These are phyloP conservation scores for Fusarium nurragi DNA, from an alignment of 2,329 filamentous ascomycete genomes.

Conservation along the genomic window DNA sequence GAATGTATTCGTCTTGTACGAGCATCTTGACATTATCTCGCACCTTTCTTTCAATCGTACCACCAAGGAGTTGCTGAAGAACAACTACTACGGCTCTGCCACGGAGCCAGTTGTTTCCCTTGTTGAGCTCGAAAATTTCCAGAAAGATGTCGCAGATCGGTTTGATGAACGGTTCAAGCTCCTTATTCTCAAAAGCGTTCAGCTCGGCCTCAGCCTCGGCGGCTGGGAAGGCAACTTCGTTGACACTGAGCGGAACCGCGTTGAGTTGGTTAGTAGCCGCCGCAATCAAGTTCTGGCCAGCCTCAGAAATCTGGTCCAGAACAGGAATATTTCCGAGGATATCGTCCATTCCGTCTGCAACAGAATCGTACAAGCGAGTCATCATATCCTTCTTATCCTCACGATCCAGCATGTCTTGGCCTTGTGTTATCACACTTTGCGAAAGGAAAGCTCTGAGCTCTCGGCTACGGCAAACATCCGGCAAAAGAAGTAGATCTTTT, in stretches of 20 bases:
- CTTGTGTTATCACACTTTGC: slow-evolving; percentile 78
- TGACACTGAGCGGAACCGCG: slow-evolving; percentile 61
- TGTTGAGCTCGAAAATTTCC: slow-evolving; percentile 93
- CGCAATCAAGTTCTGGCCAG: slow-evolving; percentile 89
- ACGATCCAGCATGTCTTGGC: slow-evolving; percentile 64
- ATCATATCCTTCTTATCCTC: slow-evolving; percentile 87
- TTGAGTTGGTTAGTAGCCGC: slow-evolving; percentile 74
- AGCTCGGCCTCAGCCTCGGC: slow-evolving; percentile 93
- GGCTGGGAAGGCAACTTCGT: slow-evolving; percentile 61
- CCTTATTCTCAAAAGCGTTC: slow-evolving; percentile 88
- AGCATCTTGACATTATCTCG: slow-evolving; percentile 81
- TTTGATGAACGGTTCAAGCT: slow-evolving; percentile 95
- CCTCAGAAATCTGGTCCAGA: slow-evolving; percentile 90
- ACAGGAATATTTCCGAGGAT: slow-evolving; percentile 96
- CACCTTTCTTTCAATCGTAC: slow-evolving; percentile 95
- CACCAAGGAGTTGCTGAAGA: slow-evolving; percentile 91
- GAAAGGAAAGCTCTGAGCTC: slow-evolving; percentile 94
- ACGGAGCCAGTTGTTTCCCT: slow-evolving; percentile 96
- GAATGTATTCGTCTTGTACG: slow-evolving; percentile 79
- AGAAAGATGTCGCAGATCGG: slow-evolving; percentile 98
- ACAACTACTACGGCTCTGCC: slow-evolving; percentile 96
- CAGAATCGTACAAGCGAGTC: slow-evolving; percentile 92
- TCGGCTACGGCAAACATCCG: slow-evolving; percentile 92
- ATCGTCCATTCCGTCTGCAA: slow-evolving; percentile 97
- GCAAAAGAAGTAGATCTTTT: slow-evolving; percentile 80